Percentiles rank a stretch among this genome's conserved stretches.
phyloP scores from a whole-genome alignment of 805 yeast species.

The Teunomyces kruisii region DNA sequence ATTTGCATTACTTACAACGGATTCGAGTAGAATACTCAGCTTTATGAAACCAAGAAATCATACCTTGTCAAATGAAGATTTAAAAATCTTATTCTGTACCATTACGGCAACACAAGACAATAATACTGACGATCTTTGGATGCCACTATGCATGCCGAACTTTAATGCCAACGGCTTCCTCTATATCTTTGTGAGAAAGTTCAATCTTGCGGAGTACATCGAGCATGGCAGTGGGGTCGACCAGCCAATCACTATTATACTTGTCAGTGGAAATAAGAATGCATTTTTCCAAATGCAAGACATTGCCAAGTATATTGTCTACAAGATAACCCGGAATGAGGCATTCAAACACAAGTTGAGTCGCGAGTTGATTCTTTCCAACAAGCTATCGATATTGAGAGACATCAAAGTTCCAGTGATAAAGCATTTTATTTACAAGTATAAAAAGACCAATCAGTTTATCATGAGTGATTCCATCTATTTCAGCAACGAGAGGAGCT shows the following conservation, averaged over 20 bases:
- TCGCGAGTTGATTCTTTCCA: conserved; percentile 21
- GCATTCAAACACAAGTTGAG: conserved; percentile 19
- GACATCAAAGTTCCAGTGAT: conserved; percentile 42
- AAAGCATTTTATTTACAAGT: conserved; percentile 79
- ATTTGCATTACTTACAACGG: conserved; percentile 69
- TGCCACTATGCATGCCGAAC: conserved; percentile 88
- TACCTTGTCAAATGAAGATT: conserved; percentile 75
- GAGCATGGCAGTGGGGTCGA: conserved; percentile 6
- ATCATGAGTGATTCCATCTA: conserved; percentile 41
- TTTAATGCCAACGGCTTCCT: conserved; percentile 88
- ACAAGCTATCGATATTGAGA: conserved; percentile 17
- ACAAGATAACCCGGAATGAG: conserved; percentile 22
- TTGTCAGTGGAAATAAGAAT: conserved; percentile 70
- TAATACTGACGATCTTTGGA: conserved; percentile 78
- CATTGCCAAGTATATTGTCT: conserved; percentile 52
- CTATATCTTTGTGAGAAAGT: conserved; percentile 67
- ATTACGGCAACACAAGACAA: conserved; percentile 51
- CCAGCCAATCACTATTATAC: conserved; percentile 40
- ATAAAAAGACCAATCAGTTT: conserved; percentile 66
- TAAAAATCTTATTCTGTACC: conserved; percentile 71
- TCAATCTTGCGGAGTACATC: conserved; percentile 21
- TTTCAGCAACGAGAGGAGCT: conserved; percentile 19
- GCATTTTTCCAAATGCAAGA: conserved; percentile 74
- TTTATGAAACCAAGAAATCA: conserved; percentile 77
- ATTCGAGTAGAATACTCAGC: conserved; percentile 60